These are phyloP conservation scores for Lipomyces spencermartinsiae DNA, from an alignment of 805 yeast species.

Conservation along the genomic window DNA sequence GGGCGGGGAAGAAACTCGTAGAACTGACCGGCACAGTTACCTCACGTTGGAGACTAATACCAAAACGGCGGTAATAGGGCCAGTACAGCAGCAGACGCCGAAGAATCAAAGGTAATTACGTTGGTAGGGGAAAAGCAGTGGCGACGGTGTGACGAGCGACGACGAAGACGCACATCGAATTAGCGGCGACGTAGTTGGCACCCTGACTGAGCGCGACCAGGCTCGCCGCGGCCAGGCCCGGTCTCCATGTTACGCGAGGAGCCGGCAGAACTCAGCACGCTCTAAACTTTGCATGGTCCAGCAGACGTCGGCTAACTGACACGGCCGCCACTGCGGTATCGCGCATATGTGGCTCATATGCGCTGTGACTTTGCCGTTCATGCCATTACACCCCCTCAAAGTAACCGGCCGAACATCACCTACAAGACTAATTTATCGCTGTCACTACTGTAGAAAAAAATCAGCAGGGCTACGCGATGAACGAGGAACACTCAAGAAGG, in stretches of 20 bases:
- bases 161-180: not conserved
- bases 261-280: not conserved
- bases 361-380: no score
- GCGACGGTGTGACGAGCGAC: not conserved
- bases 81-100: not conserved
- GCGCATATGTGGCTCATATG: no score
- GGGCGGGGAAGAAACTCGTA: not conserved
- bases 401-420: no score
- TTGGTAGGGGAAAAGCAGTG: not conserved
- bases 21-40: not conserved
- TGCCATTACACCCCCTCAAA: no score
- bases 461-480: no score
- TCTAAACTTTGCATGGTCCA: no score
- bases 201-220: not conserved
- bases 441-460: no score
- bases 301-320: not conserved
- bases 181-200: not conserved
- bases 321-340: no score
- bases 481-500: no score
- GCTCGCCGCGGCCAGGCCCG: not conserved
- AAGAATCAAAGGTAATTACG: not conserved
- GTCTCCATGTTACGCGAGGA: not conserved
- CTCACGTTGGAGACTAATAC: no score
- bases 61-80: not conserved
- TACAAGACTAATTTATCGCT: no score